Percentiles rank a stretch among this genome's conserved stretches.
phyloP scores from a whole-genome alignment of 306 rosid species.

The Notholithocarpus densiflorus region DNA sequence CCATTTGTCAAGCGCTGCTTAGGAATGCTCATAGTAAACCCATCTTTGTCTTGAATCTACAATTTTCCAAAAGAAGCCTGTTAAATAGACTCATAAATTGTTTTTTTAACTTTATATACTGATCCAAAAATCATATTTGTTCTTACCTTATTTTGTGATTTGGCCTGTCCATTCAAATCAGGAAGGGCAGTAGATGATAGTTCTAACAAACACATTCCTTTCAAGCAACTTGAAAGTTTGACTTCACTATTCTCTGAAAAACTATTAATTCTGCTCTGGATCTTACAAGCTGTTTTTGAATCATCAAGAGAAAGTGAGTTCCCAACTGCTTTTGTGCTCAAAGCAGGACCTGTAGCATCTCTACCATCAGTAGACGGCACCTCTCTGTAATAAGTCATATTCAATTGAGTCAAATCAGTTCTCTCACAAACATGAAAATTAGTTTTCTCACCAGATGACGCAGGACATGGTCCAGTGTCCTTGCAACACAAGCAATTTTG shows the following conservation, averaged over 20 bases:
- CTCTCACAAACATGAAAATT: conserved; percentile 11
- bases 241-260: conserved; percentile 59
- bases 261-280: conserved; percentile 46
- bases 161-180: conserved; percentile 31
- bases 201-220: conserved; percentile 34
- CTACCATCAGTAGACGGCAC: conserved; percentile 23
- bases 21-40: conserved; percentile 21
- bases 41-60: conserved; percentile 48
- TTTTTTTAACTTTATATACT: neutral
- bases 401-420: conserved; percentile 34
- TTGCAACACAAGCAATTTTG: conserved; percentile 63
- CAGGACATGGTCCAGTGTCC: conserved; percentile 45
- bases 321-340: conserved; percentile 38
- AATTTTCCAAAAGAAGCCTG: conserved; percentile 29
- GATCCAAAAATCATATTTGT: neutral
- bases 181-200: conserved; percentile 35
- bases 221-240: conserved; percentile 34
- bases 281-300: conserved; percentile 38
- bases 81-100: conserved; percentile 10
- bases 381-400: conserved; percentile 31
- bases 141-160: conserved; percentile 55
- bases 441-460: conserved; percentile 41
- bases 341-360: conserved; percentile 37
- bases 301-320: conserved; percentile 43
- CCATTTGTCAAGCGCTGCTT: conserved; percentile 40